phyloP scores from a whole-genome alignment of 176 grass and related monocot species.

The Eragrostis nindensis region DNA sequence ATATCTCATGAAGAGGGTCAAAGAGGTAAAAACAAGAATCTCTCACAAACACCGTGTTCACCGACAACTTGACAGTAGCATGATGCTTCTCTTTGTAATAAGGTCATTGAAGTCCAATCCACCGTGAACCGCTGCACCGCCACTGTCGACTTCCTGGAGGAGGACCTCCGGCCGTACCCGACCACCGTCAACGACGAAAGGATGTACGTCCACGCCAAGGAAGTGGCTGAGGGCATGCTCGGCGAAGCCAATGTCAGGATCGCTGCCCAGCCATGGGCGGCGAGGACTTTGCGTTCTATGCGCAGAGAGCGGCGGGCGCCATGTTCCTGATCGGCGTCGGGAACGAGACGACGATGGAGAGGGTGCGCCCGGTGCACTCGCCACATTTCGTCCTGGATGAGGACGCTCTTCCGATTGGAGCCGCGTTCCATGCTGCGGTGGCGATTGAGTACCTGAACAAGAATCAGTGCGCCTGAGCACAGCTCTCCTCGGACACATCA shows the following conservation, averaged over 20 bases:
- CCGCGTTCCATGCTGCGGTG: constrained; percentile 65
- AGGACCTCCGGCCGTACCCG: constrained; percentile 52
- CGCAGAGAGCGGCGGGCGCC: constrained; percentile 36
- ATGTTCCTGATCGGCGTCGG: constrained; percentile 58
- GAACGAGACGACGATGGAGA: constrained; percentile 36
- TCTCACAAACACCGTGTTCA: no score
- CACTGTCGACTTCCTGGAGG: constrained; percentile 61
- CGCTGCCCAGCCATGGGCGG: constrained; percentile 6
- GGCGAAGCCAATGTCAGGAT: constrained; percentile 43
- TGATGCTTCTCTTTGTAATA: no score
- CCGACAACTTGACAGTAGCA: no score
- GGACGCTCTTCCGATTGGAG: constrained; percentile 50
- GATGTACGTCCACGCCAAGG: constrained; percentile 52
- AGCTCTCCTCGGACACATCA: no score
- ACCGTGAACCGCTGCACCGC: constrained; percentile 55
- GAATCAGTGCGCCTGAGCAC: neutral
- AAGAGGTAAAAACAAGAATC: constrained; percentile 46
- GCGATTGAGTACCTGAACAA: constrained; percentile 63
- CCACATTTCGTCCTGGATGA: constrained; percentile 62
- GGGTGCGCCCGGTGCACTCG: constrained; percentile 39
- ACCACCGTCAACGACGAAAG: constrained; percentile 50
- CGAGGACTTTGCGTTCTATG: constrained; percentile 74
- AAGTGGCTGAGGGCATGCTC: constrained; percentile 44
- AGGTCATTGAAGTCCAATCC: constrained; percentile 61
- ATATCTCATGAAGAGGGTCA: constrained; percentile 54